Base-by-base conservation (phyloP, 352 stramenopile species). In the Globisporangium carolinianum region DNA sequence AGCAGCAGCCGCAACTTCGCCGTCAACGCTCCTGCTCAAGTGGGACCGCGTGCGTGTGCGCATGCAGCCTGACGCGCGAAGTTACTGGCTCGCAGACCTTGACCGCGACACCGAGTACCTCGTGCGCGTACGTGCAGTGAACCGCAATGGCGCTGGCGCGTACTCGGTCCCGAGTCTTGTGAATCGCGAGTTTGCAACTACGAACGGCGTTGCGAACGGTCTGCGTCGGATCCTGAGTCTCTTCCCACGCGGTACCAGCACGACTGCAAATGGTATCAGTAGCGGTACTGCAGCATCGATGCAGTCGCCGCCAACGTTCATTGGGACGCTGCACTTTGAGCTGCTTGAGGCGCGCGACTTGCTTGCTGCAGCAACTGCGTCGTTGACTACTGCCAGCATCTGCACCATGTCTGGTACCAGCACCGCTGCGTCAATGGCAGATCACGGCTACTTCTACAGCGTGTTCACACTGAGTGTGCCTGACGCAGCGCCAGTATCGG, bases 141-240 rank as follows among this genome's bases (percentile, higher is more conserved):
- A 89, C 54, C 69, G 77, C 7, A 88, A 89, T 50, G 79, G 79
- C 3, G 77, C 72, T 51, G 79, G 79, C 45, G 65, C 71, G n/a
- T 89, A 79, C 52, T 81, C 75, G 6, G n/a, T 70, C 8, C 70
- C 68, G 12, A 81, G 62, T 42, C 46, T 83, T 10, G 68, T 65
- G n/a, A 38, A 53, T 14, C 59, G 71, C 3, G 71, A 75, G 15
- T 89, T 86, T 41, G 72, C 61, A 45, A 86, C 79, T 6, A 69
- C 54, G 3, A 54, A 38, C 0, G 11, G 32, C n/a, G 43, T 32
- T 17, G 58, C 42, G 9, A 54, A 35, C 7, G 49, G 57, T 0
- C 14, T 63, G 45, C 51, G 48, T 14, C 47, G 37, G 15, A 46
- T 67, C 1, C 51, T 53, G 9, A 56, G 50, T 12, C 61, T 63